Conservation (phyloP, 352 stramenopile species). For the Phytophthora agathidicida region DNA sequence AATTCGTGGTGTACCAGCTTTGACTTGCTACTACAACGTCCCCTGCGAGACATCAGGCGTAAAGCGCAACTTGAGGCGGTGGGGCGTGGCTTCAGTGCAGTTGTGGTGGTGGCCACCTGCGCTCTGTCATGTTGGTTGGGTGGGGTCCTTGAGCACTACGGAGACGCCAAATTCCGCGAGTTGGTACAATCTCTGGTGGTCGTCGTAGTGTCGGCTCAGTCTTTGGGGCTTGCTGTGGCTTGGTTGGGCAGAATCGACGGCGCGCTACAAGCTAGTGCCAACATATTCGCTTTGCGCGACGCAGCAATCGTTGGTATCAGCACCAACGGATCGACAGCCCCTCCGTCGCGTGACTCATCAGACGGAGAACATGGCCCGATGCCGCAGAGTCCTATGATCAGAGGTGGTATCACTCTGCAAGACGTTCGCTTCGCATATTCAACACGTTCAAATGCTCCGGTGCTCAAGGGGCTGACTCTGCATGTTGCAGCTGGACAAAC, state of each 20-base stretch:
- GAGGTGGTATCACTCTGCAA: conserved; percentile 45
- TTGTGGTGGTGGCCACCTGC: conserved; percentile 45
- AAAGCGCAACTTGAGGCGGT: conserved; percentile 44
- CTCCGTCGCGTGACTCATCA: conserved; percentile 14
- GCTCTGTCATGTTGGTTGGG: conserved; percentile 71
- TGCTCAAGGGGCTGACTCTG: conserved; percentile 29
- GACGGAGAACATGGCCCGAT: conserved; percentile 11
- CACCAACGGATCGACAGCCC: conserved; percentile 9
- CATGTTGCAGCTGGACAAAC: conserved; percentile 38
- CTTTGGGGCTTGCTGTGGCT: conserved; percentile 34
- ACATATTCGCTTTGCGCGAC: conserved; percentile 38
- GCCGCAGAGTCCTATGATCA: conserved; percentile 24
- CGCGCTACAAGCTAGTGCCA: conserved; percentile 29
- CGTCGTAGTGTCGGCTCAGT: conserved; percentile 46
- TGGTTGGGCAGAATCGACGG: conserved; percentile 33
- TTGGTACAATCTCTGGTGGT: conserved; percentile 50
- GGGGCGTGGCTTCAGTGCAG: conserved; percentile 69
- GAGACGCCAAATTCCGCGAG: conserved; percentile 49
- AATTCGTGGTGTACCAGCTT: conserved; percentile 37
- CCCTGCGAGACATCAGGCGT: conserved; percentile 14
- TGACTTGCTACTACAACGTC: conserved; percentile 26
- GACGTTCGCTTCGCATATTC: conserved; percentile 55
- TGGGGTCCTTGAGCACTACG: conserved; percentile 45
- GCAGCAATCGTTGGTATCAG: conserved; percentile 13
- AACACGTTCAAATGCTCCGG: conserved; percentile 17